phyloP scores from a whole-genome alignment of 163 green algal species.

The Scenedesmus sp. region DNA sequence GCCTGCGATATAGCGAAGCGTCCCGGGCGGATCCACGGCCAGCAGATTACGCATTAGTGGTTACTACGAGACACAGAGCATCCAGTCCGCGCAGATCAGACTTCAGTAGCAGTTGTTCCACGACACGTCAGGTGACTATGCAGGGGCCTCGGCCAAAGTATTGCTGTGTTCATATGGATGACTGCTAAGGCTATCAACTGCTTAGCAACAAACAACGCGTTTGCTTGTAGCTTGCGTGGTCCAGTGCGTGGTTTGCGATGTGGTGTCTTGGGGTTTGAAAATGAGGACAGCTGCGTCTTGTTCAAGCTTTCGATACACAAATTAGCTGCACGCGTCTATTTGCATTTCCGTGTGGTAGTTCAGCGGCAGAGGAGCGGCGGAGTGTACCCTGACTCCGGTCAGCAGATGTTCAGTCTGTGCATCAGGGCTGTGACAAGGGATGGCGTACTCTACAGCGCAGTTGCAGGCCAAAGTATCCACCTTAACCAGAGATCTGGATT shows the following conservation, averaged over 20 bases:
- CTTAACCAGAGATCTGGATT: slow-evolving; percentile 17
- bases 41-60: slow-evolving; percentile 27
- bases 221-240: background rate
- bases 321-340: background rate
- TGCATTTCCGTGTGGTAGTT: background rate
- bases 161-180: background rate
- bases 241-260: background rate
- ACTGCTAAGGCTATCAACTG: too few relatives aligned
- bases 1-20: slow-evolving; percentile 55
- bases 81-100: background rate
- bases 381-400: background rate
- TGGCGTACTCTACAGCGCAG: slow-evolving; percentile 2
- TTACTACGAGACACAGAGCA: background rate
- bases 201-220: background rate
- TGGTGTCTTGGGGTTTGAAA: background rate
- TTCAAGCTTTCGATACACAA: too few relatives aligned
- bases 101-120: background rate
- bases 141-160: too few relatives aligned
- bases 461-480: background rate
- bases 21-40: slow-evolving; percentile 26
- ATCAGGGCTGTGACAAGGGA: background rate
- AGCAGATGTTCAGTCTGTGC: slow-evolving; percentile 2
- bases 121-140: background rate
- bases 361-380: background rate
- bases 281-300: background rate